A percentile compares a stretch with the other conserved stretches of the same genome.
phyloP scores from a whole-genome alignment of 2,329 filamentous ascomycete genomes.

The Penicillium sp. region DNA sequence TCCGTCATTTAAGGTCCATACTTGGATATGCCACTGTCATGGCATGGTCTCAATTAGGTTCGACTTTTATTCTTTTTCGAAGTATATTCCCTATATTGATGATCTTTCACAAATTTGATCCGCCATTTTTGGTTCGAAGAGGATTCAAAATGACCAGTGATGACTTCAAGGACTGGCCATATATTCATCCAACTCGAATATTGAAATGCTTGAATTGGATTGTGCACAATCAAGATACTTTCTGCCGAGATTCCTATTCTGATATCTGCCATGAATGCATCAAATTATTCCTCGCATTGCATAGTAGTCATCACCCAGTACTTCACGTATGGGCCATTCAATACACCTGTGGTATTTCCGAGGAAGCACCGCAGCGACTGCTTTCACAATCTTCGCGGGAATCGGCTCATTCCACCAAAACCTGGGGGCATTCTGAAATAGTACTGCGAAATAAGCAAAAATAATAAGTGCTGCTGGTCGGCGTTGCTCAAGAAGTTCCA shows the following conservation, averaged over 20 bases:
- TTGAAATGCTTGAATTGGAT: too few species aligned
- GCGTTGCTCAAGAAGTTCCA: slow-evolving; percentile 1
- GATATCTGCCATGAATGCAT: too few species aligned
- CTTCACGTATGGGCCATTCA: not conserved
- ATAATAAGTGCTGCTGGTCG: not conserved
- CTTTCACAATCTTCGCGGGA: not conserved
- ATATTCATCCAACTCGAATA: too few species aligned
- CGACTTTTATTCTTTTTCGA: too few species aligned
- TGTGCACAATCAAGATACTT: too few species aligned
- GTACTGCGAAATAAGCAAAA: not conserved
- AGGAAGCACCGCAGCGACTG: not conserved
- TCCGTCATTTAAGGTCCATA: not conserved
- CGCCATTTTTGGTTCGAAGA: too few species aligned
- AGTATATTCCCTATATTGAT: not conserved
- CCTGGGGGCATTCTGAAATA: not conserved
- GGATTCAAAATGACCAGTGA: too few species aligned
- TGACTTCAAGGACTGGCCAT: too few species aligned
- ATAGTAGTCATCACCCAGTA: not conserved
- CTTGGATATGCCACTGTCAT: too few species aligned
- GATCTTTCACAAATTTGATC: too few species aligned
- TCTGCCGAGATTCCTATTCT: too few species aligned
- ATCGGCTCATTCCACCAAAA: slow-evolving; percentile 4
- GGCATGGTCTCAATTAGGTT: not conserved
- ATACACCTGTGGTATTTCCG: not conserved
- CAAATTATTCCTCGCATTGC: too few species aligned